These are phyloP conservation scores for Pseudognaphalium luteoalbum DNA, from an alignment of 129 eudicot species.

Conservation along the genomic window DNA sequence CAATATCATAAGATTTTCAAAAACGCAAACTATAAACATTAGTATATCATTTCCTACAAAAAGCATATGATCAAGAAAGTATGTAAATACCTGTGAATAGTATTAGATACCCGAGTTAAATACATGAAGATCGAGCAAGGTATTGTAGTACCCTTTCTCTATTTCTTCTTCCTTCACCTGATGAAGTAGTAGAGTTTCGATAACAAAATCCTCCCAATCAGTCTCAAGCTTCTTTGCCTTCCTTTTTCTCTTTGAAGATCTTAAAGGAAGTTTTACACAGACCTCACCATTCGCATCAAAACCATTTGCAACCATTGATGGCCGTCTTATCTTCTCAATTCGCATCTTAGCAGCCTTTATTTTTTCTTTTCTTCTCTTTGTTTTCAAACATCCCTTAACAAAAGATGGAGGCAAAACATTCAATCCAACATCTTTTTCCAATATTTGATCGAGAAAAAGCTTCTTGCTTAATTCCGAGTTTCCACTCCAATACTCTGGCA, in stretches of 20 bases:
- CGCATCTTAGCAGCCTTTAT: slow-evolving; percentile 66
- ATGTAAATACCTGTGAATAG: no score
- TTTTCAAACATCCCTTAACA: slow-evolving; percentile 39
- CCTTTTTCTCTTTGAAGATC: slow-evolving; percentile 35
- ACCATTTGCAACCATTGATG: slow-evolving; percentile 19
- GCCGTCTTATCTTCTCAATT: slow-evolving; percentile 50
- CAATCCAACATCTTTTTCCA: slow-evolving; percentile 73
- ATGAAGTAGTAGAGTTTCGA: slow-evolving; percentile 49
- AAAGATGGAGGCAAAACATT: slow-evolving; percentile 63
- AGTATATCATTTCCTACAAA: no score
- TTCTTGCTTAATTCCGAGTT: slow-evolving; percentile 65
- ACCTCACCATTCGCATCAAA: not conserved
- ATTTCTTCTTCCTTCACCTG: not conserved
- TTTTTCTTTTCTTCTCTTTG: slow-evolving; percentile 47
- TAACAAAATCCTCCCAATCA: slow-evolving; percentile 88
- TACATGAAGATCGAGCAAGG: not conserved
- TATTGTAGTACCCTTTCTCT: not conserved
- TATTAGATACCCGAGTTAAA: no score
- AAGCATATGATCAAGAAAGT: no score
- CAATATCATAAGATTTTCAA: no score
- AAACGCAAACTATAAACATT: no score
- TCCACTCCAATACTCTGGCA: slow-evolving; percentile 62
- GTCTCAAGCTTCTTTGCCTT: slow-evolving; percentile 35
- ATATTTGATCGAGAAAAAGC: slow-evolving; percentile 51
- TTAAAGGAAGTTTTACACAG: slow-evolving; percentile 4